Evolutionary conservation across 1,284 basidiomycete genomes (phyloP), one percentile per base, ranked within the genome.

Genomic region (Ustilago curta): DNA sequence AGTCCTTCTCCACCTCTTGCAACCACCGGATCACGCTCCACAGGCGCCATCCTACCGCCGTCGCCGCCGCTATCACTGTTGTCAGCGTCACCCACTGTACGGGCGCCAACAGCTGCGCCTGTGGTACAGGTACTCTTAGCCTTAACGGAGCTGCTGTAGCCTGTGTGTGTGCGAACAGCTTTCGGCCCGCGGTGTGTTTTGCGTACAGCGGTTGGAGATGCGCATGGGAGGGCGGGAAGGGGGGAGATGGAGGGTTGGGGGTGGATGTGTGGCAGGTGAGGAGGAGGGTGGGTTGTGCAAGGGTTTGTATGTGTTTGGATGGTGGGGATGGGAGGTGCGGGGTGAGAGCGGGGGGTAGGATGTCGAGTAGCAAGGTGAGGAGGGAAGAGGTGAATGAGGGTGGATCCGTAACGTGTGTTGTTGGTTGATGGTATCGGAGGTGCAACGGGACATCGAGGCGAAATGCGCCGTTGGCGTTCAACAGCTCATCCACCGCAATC

Each of bases 361-460:
- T 60, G 14, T 64, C 59, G 9, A 32, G 12, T 0, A 57, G 16
- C 5, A 67, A 21, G 7, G 12, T 19, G 19, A 25, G 1, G 35
- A 51, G 32, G 4, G 52, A 23, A 8, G 54, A 3, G 11, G 35
- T 37, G 12, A 57, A 11, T 5, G 42, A 6, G n/a, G 19, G 37
- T 32, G 0, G 51, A 9, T 12, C 16, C 2, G 3, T 12, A 1
- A 9, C 1, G 6, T 19, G 7, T 21, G 25, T 9, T 0, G 65
- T 14, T 0, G 65, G 65, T 1, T 35, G 40, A 19, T 54, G 65
- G 32, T 73, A 73, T 0, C 70, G 21, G 3, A 59, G 14, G 45
- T 68, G 65, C 9, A 73, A 27, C 0, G 70, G 65, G 0, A 73
- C n/a, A 0, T 73, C 35, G 8, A 68, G 6, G 4, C 37, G 25